Conservation (phyloP, 768 basidiomycete genomes). For the Epithele typhae region DNA sequence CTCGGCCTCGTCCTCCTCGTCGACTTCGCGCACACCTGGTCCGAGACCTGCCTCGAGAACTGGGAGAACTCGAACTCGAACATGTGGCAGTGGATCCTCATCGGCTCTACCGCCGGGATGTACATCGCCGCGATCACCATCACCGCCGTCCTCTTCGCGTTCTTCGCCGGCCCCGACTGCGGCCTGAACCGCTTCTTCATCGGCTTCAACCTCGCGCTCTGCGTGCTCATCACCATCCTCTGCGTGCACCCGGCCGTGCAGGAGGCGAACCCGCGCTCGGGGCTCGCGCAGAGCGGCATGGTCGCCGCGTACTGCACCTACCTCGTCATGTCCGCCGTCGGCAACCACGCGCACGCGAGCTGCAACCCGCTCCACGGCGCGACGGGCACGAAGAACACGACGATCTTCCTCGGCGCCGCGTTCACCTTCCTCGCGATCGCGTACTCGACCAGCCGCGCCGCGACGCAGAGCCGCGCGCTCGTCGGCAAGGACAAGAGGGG, state of each 20-base stretch:
- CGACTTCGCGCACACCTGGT: constrained; percentile 99
- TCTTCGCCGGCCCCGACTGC: constrained; percentile 86
- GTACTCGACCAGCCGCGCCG: constrained; percentile 93
- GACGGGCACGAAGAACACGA: constrained; percentile 73
- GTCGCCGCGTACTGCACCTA: constrained; percentile 98
- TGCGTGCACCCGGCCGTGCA: constrained; percentile 86
- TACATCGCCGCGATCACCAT: constrained; percentile 82
- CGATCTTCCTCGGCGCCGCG: constrained; percentile 83
- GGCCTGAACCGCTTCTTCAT: constrained; percentile 96
- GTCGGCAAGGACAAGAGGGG: constrained; percentile 67
- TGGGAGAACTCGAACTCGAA: constrained; percentile 89
- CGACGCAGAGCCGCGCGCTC: constrained; percentile 90
- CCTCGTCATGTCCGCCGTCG: constrained; percentile 88
- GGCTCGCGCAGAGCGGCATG: constrained; percentile 93
- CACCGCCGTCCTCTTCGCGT: constrained; percentile 85
- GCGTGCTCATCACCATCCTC: constrained; percentile 72
- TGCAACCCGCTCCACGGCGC: constrained; percentile 87
- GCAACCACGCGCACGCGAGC: constrained; percentile 82
- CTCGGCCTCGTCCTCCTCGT: constrained; percentile 95
- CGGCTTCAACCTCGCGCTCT: constrained; percentile 84
- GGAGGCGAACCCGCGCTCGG: constrained; percentile 89
- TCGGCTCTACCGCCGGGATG: constrained; percentile 87
- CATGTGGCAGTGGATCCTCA: constrained; percentile 94
- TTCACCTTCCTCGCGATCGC: constrained; percentile 99
- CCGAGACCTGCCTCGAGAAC: constrained; percentile 92